A percentile compares a stretch with the other conserved stretches of the same genome.
phyloP scores from a whole-genome alignment of 192 early-diverging fungal species.

The Gryganskiella cystojenkinii region DNA sequence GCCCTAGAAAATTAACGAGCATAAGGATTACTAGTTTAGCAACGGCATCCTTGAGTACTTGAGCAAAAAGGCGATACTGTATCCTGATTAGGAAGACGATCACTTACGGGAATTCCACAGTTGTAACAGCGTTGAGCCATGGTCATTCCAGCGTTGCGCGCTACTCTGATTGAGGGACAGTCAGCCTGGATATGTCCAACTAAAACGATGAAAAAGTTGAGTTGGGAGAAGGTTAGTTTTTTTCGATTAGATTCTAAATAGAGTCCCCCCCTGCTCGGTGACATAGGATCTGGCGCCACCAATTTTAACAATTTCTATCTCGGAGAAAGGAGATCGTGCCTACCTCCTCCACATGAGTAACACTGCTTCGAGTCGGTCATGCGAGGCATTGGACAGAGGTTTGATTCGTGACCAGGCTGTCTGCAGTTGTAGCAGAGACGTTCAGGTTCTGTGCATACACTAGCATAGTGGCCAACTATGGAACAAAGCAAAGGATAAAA shows the following conservation, averaged over 20 bases:
- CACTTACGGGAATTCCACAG: conserved; percentile 63
- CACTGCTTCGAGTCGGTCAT: conserved; percentile 61
- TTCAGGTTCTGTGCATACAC: conserved; percentile 59
- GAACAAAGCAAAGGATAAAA: neutral
- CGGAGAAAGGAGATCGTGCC: too few relatives aligned
- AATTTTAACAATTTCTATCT: neutral
- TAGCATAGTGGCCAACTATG: conserved; percentile 65
- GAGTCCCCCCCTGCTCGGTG: too few relatives aligned
- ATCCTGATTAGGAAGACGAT: too few relatives aligned
- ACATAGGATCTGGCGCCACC: too few relatives aligned
- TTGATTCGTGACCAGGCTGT: conserved; percentile 62
- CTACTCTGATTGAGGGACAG: conserved; percentile 57
- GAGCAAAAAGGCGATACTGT: neutral
- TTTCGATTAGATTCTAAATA: too few relatives aligned
- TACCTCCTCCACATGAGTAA: conserved; percentile 67
- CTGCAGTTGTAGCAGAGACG: conserved; percentile 70
- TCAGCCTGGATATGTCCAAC: conserved; percentile 66
- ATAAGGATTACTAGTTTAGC: neutral
- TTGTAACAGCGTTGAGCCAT: conserved; percentile 54
- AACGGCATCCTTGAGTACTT: neutral
- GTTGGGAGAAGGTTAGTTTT: too few relatives aligned
- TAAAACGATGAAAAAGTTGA: too few relatives aligned
- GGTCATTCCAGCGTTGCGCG: conserved; percentile 14
- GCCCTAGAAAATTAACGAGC: conserved; percentile 42
- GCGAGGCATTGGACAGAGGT: conserved; percentile 58